Conservation (phyloP, 2,329 filamentous ascomycete species). For the Sodiomyces alkalinus region DNA sequence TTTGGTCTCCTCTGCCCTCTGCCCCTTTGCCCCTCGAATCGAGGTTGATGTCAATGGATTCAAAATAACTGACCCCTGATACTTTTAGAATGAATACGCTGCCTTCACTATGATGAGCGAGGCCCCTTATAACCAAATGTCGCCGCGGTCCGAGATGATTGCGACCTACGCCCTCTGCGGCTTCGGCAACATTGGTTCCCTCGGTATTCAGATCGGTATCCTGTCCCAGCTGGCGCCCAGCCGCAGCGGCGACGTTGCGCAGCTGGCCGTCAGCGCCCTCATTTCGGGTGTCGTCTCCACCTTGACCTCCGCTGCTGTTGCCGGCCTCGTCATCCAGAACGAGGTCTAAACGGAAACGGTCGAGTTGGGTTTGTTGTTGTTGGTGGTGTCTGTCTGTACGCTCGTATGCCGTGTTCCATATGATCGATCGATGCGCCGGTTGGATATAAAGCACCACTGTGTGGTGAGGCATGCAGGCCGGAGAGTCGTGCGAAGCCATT, state of each 20-base stretch:
- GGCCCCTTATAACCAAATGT: constrained; percentile 39
- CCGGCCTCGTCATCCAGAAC: constrained; percentile 49
- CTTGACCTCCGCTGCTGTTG: constrained; percentile 62
- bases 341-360: background rate
- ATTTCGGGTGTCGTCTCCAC: constrained; percentile 67
- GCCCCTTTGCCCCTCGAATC: no score
- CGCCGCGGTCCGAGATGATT: constrained; percentile 60
- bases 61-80: constrained; percentile 1
- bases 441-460: no score
- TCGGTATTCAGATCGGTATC: constrained; percentile 83
- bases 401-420: no score
- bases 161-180: constrained; percentile 75
- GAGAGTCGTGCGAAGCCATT: no score
- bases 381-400: no score
- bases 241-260: constrained; percentile 59
- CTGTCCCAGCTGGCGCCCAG: constrained; percentile 65
- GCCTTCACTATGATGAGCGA: constrained; percentile 46
- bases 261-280: constrained; percentile 62
- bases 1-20: no score
- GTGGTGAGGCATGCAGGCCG: no score
- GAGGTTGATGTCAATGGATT: no score
- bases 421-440: no score
- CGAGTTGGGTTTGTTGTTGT: background rate
- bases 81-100: constrained; percentile 57
- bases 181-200: constrained; percentile 74